Percentiles rank a stretch among this genome's conserved stretches.
phyloP scores from a whole-genome alignment of 257 asterid species.

The Jacaranda mimosifolia region DNA sequence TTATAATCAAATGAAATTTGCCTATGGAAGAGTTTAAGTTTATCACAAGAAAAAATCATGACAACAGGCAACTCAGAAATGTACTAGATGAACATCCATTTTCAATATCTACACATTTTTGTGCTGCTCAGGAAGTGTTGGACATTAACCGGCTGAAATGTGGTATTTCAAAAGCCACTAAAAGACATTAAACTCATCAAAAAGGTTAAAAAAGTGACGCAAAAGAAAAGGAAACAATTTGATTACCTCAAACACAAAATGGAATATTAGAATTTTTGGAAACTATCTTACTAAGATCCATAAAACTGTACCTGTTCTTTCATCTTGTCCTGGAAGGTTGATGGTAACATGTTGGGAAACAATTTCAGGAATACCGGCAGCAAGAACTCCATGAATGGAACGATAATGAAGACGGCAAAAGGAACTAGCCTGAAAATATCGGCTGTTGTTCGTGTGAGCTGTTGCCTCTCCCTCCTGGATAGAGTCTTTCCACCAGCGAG shows the following conservation, averaged over 20 bases:
- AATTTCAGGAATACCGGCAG: constrained; percentile 91
- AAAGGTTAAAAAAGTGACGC: background rate
- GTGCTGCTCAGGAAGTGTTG: background rate
- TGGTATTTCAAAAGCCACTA: constrained; percentile 1
- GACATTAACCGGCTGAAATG: background rate
- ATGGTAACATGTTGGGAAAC: constrained; percentile 97
- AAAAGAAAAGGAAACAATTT: background rate
- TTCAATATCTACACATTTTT: background rate
- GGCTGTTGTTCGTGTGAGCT: constrained; percentile 94
- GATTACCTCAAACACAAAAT: constrained; percentile 29
- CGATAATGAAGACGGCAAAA: constrained; percentile 88
- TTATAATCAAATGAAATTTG: background rate
- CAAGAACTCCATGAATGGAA: constrained; percentile 97
- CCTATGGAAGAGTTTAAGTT: background rate
- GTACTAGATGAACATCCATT: constrained; percentile 9
- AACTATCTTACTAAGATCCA: constrained; percentile 25
- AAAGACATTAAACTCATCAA: constrained; percentile 12
- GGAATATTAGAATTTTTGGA: background rate
- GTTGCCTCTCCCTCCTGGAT: constrained; percentile 97
- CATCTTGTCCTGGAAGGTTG: constrained; percentile 99
- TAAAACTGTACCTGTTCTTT: constrained; percentile 80
- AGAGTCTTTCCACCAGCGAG: constrained; percentile 89
- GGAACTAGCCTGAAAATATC: constrained; percentile 99
- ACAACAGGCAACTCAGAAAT: constrained; percentile 20
- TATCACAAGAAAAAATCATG: constrained; percentile 22